Evolutionary conservation across 441 rosid species (phyloP).

Genomic region (Theobroma grandiflorum): DNA sequence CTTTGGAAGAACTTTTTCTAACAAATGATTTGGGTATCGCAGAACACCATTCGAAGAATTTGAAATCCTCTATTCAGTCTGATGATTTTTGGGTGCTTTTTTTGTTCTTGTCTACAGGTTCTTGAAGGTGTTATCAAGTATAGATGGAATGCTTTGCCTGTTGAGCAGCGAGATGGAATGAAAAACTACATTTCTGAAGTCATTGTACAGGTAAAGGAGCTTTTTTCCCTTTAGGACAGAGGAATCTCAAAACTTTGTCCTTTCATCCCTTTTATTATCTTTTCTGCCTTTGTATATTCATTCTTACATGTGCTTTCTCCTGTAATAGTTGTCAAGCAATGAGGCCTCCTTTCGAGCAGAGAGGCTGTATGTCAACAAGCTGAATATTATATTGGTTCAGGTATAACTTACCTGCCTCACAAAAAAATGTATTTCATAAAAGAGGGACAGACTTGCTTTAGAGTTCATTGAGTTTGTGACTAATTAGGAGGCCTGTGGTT

Average conservation of each 20-base stretch:
- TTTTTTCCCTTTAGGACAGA: neutral
- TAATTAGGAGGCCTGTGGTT: neutral
- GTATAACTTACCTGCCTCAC: constrained; percentile 42
- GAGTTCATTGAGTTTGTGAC: constrained; percentile 15
- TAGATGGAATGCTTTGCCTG: constrained; percentile 99
- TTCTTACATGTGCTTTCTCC: constrained; percentile 20
- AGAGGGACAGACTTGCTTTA: neutral
- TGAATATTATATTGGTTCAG: constrained; percentile 97
- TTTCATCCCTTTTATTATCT: constrained; percentile 15
- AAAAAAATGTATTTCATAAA: neutral
- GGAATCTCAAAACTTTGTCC: neutral
- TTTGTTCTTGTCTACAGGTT: constrained; percentile 59
- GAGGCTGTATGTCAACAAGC: constrained; percentile 94
- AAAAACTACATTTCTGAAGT: constrained; percentile 99
- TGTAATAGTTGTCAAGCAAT: constrained; percentile 81
- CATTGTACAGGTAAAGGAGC: constrained; percentile 84
- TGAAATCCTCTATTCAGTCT: neutral
- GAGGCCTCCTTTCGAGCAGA: constrained; percentile 90
- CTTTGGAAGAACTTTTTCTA: neutral
- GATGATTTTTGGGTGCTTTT: constrained; percentile 13
- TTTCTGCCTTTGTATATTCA: neutral
- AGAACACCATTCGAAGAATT: neutral
- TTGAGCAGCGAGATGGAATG: constrained; percentile 99
- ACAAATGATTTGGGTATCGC: neutral
- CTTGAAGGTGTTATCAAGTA: constrained; percentile 99